Conservation (phyloP, 345 rosid genomes). For the Syzygium oleosum region DNA sequence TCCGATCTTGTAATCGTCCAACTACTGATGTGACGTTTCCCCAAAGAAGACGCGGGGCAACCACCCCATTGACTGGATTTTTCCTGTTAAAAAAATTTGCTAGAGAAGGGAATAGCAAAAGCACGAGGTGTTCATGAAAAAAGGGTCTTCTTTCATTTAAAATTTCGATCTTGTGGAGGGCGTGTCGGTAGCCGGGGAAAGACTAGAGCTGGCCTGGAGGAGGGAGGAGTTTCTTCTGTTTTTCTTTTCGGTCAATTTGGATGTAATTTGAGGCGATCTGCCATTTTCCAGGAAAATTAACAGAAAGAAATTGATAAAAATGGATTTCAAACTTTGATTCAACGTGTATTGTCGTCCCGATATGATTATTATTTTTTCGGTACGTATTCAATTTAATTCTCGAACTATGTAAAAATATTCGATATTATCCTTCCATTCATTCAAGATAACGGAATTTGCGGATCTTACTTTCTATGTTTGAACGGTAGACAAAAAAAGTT, state of each 20-base stretch:
- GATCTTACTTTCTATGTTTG: neutral
- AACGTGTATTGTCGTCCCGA: too few relatives aligned
- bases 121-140: neutral
- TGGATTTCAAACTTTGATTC: neutral
- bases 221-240: neutral
- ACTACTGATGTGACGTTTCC: neutral
- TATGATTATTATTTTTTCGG: fast-evolving
- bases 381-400: neutral
- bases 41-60: neutral
- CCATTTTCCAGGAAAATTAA: neutral
- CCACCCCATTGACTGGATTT: neutral
- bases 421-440: neutral
- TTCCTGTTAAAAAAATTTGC: neutral
- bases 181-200: neutral
- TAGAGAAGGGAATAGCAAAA: neutral
- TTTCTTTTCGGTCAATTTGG: neutral
- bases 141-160: neutral
- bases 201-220: neutral
- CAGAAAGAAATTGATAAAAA: neutral
- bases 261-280: neutral
- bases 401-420: fast-evolving
- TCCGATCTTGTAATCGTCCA: neutral
- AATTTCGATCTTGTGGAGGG: neutral
- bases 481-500: fast-evolving
- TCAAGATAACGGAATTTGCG: fast-evolving